These are phyloP conservation scores for Pleomassaria siparia DNA, from an alignment of 2,329 filamentous ascomycete genomes.

Conservation along the genomic window DNA sequence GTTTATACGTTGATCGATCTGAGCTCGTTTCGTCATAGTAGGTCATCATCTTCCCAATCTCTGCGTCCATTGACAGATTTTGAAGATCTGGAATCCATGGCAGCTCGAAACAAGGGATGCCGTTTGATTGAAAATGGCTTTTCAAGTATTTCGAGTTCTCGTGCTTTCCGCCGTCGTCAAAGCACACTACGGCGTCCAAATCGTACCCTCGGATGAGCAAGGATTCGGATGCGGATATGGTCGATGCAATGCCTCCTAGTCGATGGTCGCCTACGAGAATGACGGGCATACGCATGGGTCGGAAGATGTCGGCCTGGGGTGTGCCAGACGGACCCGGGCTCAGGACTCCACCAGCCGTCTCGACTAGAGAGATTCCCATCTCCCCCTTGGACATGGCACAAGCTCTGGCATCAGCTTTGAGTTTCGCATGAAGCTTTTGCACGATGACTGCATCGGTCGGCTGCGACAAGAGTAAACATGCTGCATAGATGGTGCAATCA, in stretches of 20 bases:
- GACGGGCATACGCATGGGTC: conserved; percentile 70
- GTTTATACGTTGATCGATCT: conserved; percentile 42
- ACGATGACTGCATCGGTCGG: conserved; percentile 26
- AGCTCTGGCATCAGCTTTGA: conserved; percentile 15
- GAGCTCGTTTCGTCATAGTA: conserved; percentile 61
- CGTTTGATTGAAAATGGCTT: conserved; percentile 63
- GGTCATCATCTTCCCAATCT: conserved; percentile 58
- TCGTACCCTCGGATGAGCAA: conserved; percentile 78
- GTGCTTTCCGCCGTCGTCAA: conserved; percentile 64
- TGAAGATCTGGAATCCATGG: conserved; percentile 59
- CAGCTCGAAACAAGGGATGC: conserved; percentile 60
- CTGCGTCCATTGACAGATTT: conserved; percentile 38
- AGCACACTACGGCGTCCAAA: conserved; percentile 69
- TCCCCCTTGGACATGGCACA: conserved; percentile 2
- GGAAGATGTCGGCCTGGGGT: conserved; percentile 76
- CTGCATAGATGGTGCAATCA: background rate
- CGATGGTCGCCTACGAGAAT: conserved; percentile 74
- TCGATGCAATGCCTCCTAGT: conserved; percentile 77
- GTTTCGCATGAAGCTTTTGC: conserved; percentile 17
- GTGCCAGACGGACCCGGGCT: conserved; percentile 76
- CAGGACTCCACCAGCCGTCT: conserved; percentile 81
- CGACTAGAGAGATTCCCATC: conserved; percentile 60
- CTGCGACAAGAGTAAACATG: conserved; percentile 17
- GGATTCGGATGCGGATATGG: conserved; percentile 79
- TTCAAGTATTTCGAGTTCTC: conserved; percentile 68